These are phyloP conservation scores for Carex pumila DNA, from an alignment of 176 grass and related monocot species.

Conservation along the genomic window DNA sequence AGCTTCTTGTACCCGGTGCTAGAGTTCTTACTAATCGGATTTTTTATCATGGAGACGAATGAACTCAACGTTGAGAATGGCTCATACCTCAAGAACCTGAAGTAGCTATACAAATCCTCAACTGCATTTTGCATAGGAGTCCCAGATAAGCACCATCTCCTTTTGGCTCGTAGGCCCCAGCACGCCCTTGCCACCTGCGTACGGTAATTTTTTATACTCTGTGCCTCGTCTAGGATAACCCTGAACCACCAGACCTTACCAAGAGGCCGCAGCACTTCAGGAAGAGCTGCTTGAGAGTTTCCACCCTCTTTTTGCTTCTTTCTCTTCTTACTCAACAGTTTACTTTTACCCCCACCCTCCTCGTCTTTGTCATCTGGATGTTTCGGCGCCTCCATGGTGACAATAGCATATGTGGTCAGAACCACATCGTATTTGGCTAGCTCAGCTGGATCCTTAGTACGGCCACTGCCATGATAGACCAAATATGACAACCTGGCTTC, in stretches of 20 bases:
- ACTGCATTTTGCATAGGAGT: conserved; percentile 98
- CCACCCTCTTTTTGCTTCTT: conserved; percentile 53
- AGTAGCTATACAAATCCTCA: conserved; percentile 96
- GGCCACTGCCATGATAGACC: conserved; percentile 90
- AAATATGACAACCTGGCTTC: conserved; percentile 81
- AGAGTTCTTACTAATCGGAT: conserved; percentile 71
- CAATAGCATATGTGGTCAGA: conserved; percentile 95
- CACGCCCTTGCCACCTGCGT: conserved; percentile 94
- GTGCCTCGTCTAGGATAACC: conserved; percentile 95
- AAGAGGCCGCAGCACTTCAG: conserved; percentile 66
- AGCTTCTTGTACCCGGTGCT: conserved; percentile 83
- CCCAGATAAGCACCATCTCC: conserved; percentile 99
- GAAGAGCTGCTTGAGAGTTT: conserved; percentile 26
- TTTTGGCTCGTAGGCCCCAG: conserved; percentile 92
- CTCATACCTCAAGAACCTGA: conserved; percentile 91
- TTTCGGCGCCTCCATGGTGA: conserved; percentile 97
- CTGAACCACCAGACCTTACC: conserved; percentile 94
- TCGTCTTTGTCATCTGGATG: conserved; percentile 81
- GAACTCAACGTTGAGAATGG: conserved; percentile 68
- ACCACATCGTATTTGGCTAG: conserved; percentile 97
- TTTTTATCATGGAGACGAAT: conserved; percentile 82
- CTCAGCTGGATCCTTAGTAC: conserved; percentile 75
- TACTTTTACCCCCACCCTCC: conserved; percentile 68
- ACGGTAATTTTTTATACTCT: conserved; percentile 98
- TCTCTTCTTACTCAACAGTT: conserved; percentile 64